Evolutionary conservation across 768 basidiomycete species (phyloP), one percentile per base, ranked within the genome.

Genomic region (Phanerodontia chrysosporium): DNA sequence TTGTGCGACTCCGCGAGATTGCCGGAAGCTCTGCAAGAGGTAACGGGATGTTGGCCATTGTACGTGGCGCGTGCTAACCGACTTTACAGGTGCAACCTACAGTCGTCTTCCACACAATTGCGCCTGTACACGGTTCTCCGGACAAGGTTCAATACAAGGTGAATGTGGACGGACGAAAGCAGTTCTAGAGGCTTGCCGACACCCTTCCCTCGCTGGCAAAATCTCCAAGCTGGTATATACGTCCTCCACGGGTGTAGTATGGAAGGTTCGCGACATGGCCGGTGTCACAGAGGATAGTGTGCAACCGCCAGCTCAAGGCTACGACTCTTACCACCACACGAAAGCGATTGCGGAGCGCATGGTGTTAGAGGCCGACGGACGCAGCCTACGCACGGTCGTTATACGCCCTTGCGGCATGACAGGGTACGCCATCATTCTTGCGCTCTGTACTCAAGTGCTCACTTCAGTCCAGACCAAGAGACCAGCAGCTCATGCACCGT

Each of bases 401-500:
- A 61, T 82, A 18, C 65, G 81, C 44, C 81, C 80, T 1, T 74
- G 79, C n/a, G 81, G 81, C 1, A 81, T 83, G 66, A 80, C 81
- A 61, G 81, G 81, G 78, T 79, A 55, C 45, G 74, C 60, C 5
- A n/a, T 42, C 8, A 13, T 13, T 24, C 6, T n/a, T 27, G 25
- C 42, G 7, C 9, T 51, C 13, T 6, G 49, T 25, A 9, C 3
- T 8, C 16, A 13, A 21, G 16, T 48, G 21, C 28, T 35, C 7
- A 49, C 48, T 49, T 8, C 45, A 46, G 10, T 49, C 14, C 13
- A 14, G 76, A 1, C 78, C 79, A 2, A 76, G 80, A 1, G 81
- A 82, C 58, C 69, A 78, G 29, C 79, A 80, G 61, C 69, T 72
- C 57, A 69, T 80, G 44, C 68, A 69, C 1, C 76, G 75, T 4